Base-by-base conservation (phyloP, 805 yeast genomes). In the Suhomyces prunicola region DNA sequence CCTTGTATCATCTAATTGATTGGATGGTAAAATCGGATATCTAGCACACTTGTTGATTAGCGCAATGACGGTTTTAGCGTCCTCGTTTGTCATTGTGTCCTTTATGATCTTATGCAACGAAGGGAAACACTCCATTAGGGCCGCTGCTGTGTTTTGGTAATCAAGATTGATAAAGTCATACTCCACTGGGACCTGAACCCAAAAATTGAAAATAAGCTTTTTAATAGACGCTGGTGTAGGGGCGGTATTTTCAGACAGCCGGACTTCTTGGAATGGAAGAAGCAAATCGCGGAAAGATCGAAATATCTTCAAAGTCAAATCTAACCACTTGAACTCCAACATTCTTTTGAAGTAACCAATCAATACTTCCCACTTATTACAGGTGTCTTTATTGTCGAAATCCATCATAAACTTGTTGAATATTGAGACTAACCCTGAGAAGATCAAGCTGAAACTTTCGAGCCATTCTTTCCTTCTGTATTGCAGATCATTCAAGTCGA, bases 11-110 rank as follows among this genome's bases (percentile, higher is more conserved):
- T 90, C 97, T 4, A 71, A 65, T 33, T 74, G 74, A 56, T 74
- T 76, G 29, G 75, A 82, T 7, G 90, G 87, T 36, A 90, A 72
- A 10, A 87, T 77, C 1, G 96, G 96, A 65, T 87, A 90, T 41
- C 88, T 72, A 0, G 88, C 82, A 53, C 90, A 83, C 13, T 84
- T 75, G 60, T 82, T 82, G 61, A 93, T 77, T 5, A 85, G 69
- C n/a, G 71, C 71, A 36, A 90, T 66, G n/a, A 87, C 73, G 22
- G 66, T 71, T 44, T 74, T 80, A n/a, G 83, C 72, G 67, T 65
- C 76, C 22, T 52, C 68, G 26, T 57, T 60, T 19, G 71, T 70
- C 44, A 68, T 64, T 26, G 60, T 66, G 2, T 66, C 69, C 44
- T 57, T 24, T 58, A 72, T 59, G 23, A 84, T 62, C 1, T 56